Percentiles rank a stretch among this genome's conserved stretches.
These are phyloP conservation scores for Sporothrix inflata DNA, from an alignment of 2,329 filamentous ascomycete genomes.

Conservation along the genomic window DNA sequence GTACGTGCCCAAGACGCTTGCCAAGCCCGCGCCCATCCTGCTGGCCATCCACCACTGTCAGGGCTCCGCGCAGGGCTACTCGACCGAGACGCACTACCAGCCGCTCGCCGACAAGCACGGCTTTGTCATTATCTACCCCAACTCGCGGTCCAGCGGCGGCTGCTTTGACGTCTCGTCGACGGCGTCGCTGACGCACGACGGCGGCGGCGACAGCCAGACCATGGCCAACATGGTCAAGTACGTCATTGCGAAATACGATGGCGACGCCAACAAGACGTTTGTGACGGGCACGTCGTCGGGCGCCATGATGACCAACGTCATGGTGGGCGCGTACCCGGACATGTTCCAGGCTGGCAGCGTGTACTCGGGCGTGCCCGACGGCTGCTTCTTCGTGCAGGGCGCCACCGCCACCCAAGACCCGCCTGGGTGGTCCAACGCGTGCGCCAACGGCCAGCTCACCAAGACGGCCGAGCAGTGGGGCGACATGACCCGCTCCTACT, in stretches of 20 bases:
- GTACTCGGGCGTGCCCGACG: constrained; percentile 58
- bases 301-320: constrained; percentile 59
- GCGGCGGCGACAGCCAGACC: constrained; percentile 54
- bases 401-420: constrained; percentile 45
- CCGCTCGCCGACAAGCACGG: constrained; percentile 57
- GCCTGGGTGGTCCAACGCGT: constrained; percentile 58
- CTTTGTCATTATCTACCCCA: constrained; percentile 58
- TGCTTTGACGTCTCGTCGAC: constrained; percentile 65
- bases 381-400: constrained; percentile 53
- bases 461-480: constrained; percentile 48
- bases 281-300: constrained; percentile 54
- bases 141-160: constrained; percentile 46
- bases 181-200: constrained; percentile 52
- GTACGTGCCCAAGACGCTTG: constrained; percentile 41
- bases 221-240: constrained; percentile 61
- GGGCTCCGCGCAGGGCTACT: constrained; percentile 57
- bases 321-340: constrained; percentile 59
- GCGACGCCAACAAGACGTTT: constrained; percentile 47
- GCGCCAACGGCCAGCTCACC: constrained; percentile 54
- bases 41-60: constrained; percentile 62
- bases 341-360: constrained; percentile 55
- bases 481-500: constrained; percentile 50
- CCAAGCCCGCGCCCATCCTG: constrained; percentile 44
- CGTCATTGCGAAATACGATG: constrained; percentile 35
- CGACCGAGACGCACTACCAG: constrained; percentile 55